Evolutionary conservation across 2,329 filamentous ascomycete genomes (phyloP).

Genomic region (Apiospora hydei): DNA sequence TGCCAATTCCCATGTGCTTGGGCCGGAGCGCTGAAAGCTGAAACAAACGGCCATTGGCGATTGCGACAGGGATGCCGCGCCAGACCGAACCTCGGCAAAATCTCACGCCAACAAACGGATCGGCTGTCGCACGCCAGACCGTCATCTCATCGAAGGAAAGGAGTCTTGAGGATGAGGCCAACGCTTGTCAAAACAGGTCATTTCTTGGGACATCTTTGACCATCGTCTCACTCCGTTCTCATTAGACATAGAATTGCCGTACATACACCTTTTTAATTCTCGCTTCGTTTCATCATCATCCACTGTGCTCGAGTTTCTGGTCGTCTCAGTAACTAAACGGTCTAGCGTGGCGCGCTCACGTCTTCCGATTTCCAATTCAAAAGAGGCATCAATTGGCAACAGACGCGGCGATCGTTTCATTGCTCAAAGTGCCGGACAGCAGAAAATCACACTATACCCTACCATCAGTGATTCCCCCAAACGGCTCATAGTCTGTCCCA

Average conservation of each 20-base stretch:
- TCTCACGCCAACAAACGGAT: background rate
- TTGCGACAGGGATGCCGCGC: conserved; percentile 17
- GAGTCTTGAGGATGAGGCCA: background rate
- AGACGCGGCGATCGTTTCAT: too few species aligned
- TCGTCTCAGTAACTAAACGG: background rate
- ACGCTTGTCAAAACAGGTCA: background rate
- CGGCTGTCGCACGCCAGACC: conserved; percentile 7
- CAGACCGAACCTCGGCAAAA: conserved; percentile 20
- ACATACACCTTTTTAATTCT: background rate
- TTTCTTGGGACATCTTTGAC: background rate
- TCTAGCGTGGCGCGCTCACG: conserved; percentile 5
- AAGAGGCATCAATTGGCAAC: background rate
- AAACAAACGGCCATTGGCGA: conserved; percentile 11
- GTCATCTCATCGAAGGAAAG: conserved; percentile 1
- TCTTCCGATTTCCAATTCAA: background rate
- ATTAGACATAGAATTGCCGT: background rate
- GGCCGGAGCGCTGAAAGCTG: conserved; percentile 14
- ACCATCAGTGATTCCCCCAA: background rate
- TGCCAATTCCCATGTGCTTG: background rate
- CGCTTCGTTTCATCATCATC: background rate
- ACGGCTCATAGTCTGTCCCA: background rate
- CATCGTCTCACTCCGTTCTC: background rate
- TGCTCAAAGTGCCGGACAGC: background rate
- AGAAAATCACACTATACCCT: background rate
- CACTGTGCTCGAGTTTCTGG: background rate